phyloP scores from a whole-genome alignment of 805 yeast species.

The Metschnikowia borealis region DNA sequence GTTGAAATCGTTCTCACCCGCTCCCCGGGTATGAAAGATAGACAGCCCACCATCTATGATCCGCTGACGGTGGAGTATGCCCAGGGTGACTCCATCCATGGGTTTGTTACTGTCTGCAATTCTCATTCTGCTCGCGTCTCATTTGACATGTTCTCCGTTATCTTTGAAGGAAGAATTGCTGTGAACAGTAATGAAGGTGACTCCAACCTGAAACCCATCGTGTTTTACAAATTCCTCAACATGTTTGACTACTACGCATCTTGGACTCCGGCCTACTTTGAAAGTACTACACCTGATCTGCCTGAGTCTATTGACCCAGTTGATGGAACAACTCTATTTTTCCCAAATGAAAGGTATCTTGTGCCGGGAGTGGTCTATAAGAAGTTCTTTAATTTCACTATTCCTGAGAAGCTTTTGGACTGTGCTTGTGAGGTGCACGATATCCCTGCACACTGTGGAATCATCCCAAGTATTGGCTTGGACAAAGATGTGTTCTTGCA shows the following conservation, averaged over 20 bases:
- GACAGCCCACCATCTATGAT: slow-evolving; percentile 17
- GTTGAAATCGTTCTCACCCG: slow-evolving; percentile 20
- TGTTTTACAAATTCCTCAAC: slow-evolving; percentile 27
- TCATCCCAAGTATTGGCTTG: slow-evolving; percentile 25
- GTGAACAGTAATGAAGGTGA: slow-evolving; percentile 19
- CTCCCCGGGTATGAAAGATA: slow-evolving; percentile 16
- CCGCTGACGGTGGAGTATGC: slow-evolving; percentile 23
- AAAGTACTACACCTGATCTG: slow-evolving; percentile 5
- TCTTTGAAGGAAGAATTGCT: slow-evolving; percentile 25
- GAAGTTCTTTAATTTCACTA: slow-evolving; percentile 37
- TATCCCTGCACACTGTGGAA: slow-evolving; percentile 22
- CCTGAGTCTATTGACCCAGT: slow-evolving; percentile 23
- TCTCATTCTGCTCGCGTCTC: slow-evolving; percentile 17
- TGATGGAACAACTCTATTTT: slow-evolving; percentile 27
- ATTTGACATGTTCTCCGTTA: slow-evolving; percentile 28
- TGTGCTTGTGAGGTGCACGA: slow-evolving; percentile 27
- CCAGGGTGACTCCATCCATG: slow-evolving; percentile 27
- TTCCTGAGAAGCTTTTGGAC: slow-evolving; percentile 33
- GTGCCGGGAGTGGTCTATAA: slow-evolving; percentile 24
- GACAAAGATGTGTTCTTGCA: slow-evolving; percentile 24
- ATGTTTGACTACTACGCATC: slow-evolving; percentile 30
- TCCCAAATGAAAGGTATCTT: slow-evolving; percentile 24
- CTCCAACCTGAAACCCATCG: slow-evolving; percentile 19
- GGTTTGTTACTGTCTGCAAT: slow-evolving; percentile 23
- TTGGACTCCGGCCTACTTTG: slow-evolving; percentile 27